Evolutionary conservation across 306 rosid genomes (phyloP), one percentile per base, ranked within the genome.

Genomic region (Gleditsia sinensis): DNA sequence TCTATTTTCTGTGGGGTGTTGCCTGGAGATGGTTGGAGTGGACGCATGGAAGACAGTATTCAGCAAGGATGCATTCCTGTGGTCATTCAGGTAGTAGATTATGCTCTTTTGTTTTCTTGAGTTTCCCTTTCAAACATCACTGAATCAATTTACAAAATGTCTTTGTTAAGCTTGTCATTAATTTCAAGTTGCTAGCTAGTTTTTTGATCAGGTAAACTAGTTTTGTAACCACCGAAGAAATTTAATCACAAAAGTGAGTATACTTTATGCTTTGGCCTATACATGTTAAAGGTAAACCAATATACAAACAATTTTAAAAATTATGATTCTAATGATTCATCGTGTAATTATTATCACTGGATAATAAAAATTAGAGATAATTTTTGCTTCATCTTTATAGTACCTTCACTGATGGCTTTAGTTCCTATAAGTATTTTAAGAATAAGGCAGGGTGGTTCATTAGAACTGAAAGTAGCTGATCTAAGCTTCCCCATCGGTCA

Each of bases 1-100:
- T 89, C 94, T 66, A 63, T 81, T 74, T 89, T 89, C 85, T 89
- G 94, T 3, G 94, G 94, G 58, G 94, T 89, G 63, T 83, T 89
- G 76, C 89, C 94, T 0, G 94, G 94, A 62, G 94, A 89, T 78
- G 94, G 94, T 72, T 89, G 94, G 94, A 89, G 94, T 49, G 94
- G 94, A 16, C 94, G 91, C 12, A 80, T 89, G 91, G 94, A 89
- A 76, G 94, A 89, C 65, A 84, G 88, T 74, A 78, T 89, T 72
- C 63, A 86, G 83, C 91, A 89, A 76, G 94, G 94, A 23, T 89
- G 94, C 87, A 84, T 89, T 67, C 94, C 94, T 36, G 94, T 89
- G 34, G 74, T 84, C 80, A 76, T 89, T 83, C 94, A 89, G 94
- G 94, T 89, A 81, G 20, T 20, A 21, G 33, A 36, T 46, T 54